Percentiles rank a stretch among this genome's conserved stretches.
These are phyloP conservation scores for Colletotrichum lini DNA, from an alignment of 2,329 filamentous ascomycete species.

Conservation along the genomic window DNA sequence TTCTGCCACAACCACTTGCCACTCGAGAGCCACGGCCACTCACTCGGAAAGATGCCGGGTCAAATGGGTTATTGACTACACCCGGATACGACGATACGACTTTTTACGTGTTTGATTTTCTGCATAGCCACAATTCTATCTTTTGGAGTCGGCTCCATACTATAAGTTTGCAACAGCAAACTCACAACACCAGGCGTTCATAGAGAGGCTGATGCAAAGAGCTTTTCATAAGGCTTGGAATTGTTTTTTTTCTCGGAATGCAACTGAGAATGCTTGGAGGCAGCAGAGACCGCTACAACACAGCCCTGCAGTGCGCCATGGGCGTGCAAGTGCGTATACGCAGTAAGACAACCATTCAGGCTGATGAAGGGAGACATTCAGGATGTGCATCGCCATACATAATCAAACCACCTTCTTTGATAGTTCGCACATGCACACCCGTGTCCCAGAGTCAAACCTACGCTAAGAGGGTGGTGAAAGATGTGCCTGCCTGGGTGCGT, in stretches of 20 bases:
- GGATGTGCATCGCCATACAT: slow-evolving; percentile 26
- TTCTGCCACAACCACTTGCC: slow-evolving; percentile 73
- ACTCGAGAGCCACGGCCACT: slow-evolving; percentile 61
- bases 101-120: slow-evolving; percentile 33
- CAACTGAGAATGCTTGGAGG: neutral
- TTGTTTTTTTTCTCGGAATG: slow-evolving; percentile 15
- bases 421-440: neutral
- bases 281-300: slow-evolving; percentile 2
- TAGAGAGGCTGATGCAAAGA: slow-evolving; percentile 15
- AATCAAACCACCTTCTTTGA: slow-evolving; percentile 28
- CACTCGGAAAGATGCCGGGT: slow-evolving; percentile 70
- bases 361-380: slow-evolving; percentile 1
- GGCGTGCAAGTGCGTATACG: neutral
- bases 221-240: neutral
- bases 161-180: slow-evolving; percentile 5
- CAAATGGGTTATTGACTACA: slow-evolving; percentile 64
- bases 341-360: slow-evolving; percentile 4
- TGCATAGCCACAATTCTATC: slow-evolving; percentile 37
- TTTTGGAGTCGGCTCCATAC: slow-evolving; percentile 21
- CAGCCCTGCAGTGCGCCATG: neutral
- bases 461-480: neutral
- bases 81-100: slow-evolving; percentile 33
- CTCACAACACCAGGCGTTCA: slow-evolving; percentile 34
- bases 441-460: neutral
- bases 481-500: neutral